Percentiles rank a stretch among this genome's conserved stretches.
These are phyloP conservation scores for Lithohypha guttulata DNA, from an alignment of 2,329 filamentous ascomycete genomes.

Conservation along the genomic window DNA sequence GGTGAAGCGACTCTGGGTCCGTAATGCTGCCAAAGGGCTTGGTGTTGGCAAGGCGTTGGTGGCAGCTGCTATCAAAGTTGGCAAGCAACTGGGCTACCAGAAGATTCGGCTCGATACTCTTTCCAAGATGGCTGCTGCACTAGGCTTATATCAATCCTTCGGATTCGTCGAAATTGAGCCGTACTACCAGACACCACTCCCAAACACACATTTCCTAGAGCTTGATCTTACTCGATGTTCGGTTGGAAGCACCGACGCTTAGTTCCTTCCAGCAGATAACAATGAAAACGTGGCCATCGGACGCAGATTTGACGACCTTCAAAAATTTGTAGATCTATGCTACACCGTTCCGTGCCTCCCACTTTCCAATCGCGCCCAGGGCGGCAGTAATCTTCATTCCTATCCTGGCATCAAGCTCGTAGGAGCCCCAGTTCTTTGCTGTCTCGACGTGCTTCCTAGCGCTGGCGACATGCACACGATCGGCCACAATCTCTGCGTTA, in stretches of 20 bases:
- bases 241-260: too few relatives aligned
- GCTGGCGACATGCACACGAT: conserved; percentile 36
- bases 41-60: conserved; percentile 42
- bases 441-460: conserved; percentile 47
- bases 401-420: conserved; percentile 50
- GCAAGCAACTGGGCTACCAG: conserved; percentile 38
- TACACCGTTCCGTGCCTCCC: conserved; percentile 25
- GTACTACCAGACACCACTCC: conserved; percentile 48
- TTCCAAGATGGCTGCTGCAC: conserved; percentile 41
- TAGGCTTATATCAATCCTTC: conserved; percentile 37
- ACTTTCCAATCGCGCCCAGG: conserved; percentile 34
- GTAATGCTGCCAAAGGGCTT: conserved; percentile 37
- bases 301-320: too few relatives aligned
- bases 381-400: conserved; percentile 39
- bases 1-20: conserved; percentile 49
- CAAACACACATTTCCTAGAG: conserved; percentile 43
- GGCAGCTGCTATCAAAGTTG: conserved; percentile 34
- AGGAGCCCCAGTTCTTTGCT: conserved; percentile 49
- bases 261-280: too few relatives aligned
- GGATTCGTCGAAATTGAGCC: conserved; percentile 43
- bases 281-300: too few relatives aligned
- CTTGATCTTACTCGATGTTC: conserved; percentile 21
- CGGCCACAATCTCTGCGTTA: conserved; percentile 17
- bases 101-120: conserved; percentile 48
- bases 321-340: too few relatives aligned